Percentiles rank a stretch among this genome's conserved stretches.
Evolutionary conservation across 345 rosid species (phyloP).

Genomic region (Populus tremula): DNA sequence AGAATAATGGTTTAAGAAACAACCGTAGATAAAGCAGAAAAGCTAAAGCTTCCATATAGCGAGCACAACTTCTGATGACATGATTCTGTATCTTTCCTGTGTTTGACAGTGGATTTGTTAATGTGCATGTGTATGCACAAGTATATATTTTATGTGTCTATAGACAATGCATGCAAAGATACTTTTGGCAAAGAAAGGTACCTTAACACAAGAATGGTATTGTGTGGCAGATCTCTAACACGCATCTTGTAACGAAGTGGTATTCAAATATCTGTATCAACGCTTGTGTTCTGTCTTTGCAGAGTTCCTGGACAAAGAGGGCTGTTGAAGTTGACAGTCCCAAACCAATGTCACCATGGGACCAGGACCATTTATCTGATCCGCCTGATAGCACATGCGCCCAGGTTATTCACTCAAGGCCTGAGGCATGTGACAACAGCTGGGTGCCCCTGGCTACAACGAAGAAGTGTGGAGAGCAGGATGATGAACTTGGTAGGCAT

Average conservation of each 20-base stretch:
- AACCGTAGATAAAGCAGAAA: neutral
- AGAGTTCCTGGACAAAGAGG: constrained; percentile 51
- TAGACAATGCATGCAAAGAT: neutral
- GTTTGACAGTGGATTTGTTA: neutral
- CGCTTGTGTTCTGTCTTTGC: constrained; percentile 14
- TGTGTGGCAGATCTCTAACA: neutral
- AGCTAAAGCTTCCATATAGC: neutral
- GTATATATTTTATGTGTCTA: neutral
- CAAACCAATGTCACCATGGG: constrained; percentile 24
- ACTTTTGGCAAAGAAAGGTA: neutral
- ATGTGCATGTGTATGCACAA: neutral
- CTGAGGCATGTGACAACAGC: constrained; percentile 31
- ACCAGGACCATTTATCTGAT: constrained; percentile 34
- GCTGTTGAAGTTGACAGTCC: constrained; percentile 41
- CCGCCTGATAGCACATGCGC: constrained; percentile 38
- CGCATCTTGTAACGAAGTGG: neutral
- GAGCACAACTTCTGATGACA: neutral
- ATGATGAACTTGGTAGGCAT: constrained; percentile 35
- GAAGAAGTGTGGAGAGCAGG: constrained; percentile 22
- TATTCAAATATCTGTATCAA: constrained; percentile 2
- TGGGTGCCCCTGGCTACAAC: constrained; percentile 34
- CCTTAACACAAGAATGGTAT: neutral
- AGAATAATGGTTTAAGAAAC: neutral
- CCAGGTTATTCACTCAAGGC: constrained; percentile 34
- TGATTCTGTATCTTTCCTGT: neutral